A percentile compares a stretch with the other conserved stretches of the same genome.
Evolutionary conservation across 495 filamentous ascomycete species (phyloP).

Genomic region (Hypoxylon cercidicola): DNA sequence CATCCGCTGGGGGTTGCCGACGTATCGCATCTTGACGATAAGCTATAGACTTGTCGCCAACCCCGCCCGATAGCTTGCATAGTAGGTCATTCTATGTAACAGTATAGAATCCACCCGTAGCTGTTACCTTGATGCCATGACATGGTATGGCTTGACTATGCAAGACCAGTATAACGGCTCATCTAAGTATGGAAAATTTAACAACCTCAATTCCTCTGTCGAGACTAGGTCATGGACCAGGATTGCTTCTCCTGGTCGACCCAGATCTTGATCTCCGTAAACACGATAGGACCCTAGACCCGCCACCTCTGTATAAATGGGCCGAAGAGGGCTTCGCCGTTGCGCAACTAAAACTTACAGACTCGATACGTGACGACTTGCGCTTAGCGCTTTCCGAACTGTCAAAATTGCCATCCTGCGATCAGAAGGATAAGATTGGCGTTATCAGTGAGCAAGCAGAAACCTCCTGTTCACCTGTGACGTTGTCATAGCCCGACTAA

Average conservation of each 20-base stretch:
- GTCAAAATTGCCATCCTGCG: conserved; percentile 40
- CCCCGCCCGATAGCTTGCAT: conserved; percentile 17
- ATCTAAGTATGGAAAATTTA: neutral
- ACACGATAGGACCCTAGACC: conserved; percentile 49
- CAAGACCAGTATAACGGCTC: neutral
- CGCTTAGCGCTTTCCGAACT: conserved; percentile 39
- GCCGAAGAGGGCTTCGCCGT: conserved; percentile 69
- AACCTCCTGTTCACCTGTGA: neutral
- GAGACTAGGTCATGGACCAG: conserved; percentile 42
- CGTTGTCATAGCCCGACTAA: conserved; percentile 10
- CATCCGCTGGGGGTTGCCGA: neutral
- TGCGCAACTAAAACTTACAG: conserved; percentile 47
- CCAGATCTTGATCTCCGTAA: conserved; percentile 28
- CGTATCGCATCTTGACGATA: conserved; percentile 8
- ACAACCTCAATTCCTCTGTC: conserved; percentile 38
- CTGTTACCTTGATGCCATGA: neutral
- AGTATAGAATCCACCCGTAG: neutral
- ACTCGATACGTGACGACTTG: conserved; percentile 21
- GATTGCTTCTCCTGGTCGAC: conserved; percentile 40
- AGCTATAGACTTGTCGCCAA: conserved; percentile 2
- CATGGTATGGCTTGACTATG: neutral
- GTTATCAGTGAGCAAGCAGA: conserved; percentile 47
- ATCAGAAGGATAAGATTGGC: conserved; percentile 44
- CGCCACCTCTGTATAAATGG: conserved; percentile 65
- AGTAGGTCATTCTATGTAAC: neutral